These are phyloP conservation scores for Candida yuanshanica DNA, from an alignment of 805 yeast species.

Conservation along the genomic window DNA sequence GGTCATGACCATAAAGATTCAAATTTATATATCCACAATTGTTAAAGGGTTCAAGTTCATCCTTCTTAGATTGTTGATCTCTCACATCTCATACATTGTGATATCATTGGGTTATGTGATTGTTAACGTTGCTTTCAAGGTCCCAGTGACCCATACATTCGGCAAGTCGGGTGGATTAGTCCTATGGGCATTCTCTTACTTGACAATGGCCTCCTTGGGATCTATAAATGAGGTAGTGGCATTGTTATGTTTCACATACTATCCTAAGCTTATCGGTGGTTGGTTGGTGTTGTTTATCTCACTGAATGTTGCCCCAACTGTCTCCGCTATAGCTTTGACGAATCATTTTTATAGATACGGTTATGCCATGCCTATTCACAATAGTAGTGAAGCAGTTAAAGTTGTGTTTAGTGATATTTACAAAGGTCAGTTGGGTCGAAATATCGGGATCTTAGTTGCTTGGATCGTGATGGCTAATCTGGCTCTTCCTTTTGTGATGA, in stretches of 20 bases:
- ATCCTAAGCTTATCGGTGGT: conserved; percentile 64
- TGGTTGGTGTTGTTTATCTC: conserved; percentile 68
- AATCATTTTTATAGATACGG: conserved; percentile 56
- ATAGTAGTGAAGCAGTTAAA: conserved; percentile 53
- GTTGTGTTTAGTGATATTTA: conserved; percentile 52
- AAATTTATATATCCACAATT: conserved; percentile 32
- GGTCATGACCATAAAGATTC: conserved; percentile 45
- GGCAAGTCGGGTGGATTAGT: conserved; percentile 68
- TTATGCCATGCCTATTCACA: conserved; percentile 63
- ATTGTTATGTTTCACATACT: conserved; percentile 39
- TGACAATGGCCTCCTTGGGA: conserved; percentile 71
- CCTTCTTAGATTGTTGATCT: conserved; percentile 32
- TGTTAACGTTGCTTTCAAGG: conserved; percentile 61
- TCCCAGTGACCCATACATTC: conserved; percentile 48
- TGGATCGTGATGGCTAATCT: conserved; percentile 50
- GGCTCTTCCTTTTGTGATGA: conserved; percentile 39
- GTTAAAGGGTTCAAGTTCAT: conserved; percentile 40
- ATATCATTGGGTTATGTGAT: conserved; percentile 53
- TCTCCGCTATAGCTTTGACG: conserved; percentile 52
- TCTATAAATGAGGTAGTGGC: conserved; percentile 61
- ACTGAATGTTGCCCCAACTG: conserved; percentile 58
- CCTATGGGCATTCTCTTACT: conserved; percentile 58
- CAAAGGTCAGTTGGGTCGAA: conserved; percentile 52
- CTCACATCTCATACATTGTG: conserved; percentile 48
- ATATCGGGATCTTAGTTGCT: conserved; percentile 50